A percentile compares a stretch with the other conserved stretches of the same genome.
phyloP scores from a whole-genome alignment of 495 filamentous ascomycete genomes.

The Aspergillus indologenus region DNA sequence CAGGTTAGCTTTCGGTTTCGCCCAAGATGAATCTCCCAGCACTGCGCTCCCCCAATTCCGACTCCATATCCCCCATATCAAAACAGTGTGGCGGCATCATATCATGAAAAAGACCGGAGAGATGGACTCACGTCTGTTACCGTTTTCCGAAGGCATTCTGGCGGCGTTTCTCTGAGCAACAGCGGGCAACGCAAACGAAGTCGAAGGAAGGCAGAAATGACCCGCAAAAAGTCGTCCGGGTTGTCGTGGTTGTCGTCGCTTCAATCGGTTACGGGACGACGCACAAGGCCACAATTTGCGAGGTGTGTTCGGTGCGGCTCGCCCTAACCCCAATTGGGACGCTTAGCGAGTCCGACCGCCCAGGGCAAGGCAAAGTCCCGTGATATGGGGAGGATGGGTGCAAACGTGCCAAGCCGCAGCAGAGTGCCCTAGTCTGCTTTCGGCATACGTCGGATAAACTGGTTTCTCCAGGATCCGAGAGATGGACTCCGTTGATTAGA shows the following conservation, averaged over 20 bases:
- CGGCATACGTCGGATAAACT: constrained; percentile 17
- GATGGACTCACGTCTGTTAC: constrained; percentile 74
- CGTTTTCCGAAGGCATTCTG: constrained; percentile 81
- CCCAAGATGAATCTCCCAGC: constrained; percentile 13
- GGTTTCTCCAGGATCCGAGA: constrained; percentile 18
- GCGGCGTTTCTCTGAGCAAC: constrained; percentile 46
- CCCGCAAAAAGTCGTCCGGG: constrained; percentile 49
- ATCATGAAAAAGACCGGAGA: constrained; percentile 13
- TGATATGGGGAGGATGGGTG: constrained; percentile 20
- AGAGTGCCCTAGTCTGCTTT: constrained; percentile 16
- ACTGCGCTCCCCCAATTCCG: constrained; percentile 5
- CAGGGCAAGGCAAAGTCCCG: constrained; percentile 43
- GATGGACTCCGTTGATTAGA: not conserved
- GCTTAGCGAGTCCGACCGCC: constrained; percentile 34
- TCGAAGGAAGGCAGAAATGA: constrained; percentile 44
- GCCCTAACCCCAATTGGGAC: constrained; percentile 40
- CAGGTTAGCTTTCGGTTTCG: constrained; percentile 34
- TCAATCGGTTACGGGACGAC: constrained; percentile 36
- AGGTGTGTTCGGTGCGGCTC: constrained; percentile 40
- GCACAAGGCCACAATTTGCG: constrained; percentile 44
- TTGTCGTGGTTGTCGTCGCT: constrained; percentile 53
- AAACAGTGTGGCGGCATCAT: constrained; percentile 14
- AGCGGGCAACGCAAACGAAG: constrained; percentile 47
- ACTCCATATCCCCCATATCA: constrained; percentile 9
- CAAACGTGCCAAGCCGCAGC: not conserved